Base-by-base conservation (phyloP, 306 rosid species). In the Rosa rugosa region DNA sequence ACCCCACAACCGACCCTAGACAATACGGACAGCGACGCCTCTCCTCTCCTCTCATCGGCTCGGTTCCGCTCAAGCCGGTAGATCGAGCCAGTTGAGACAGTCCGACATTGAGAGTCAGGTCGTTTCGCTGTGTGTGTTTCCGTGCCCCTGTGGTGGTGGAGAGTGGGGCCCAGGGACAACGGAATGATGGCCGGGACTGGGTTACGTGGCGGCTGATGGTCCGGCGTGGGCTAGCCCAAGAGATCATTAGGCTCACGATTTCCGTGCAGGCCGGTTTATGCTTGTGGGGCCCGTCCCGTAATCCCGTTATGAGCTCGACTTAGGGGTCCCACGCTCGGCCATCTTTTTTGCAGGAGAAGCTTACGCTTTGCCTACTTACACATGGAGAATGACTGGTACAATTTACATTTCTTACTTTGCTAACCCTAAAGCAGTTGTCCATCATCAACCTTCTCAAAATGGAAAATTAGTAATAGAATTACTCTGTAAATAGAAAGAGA, bases 1-100 rank as follows among this genome's bases (percentile, higher is more conserved):
- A 84, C 23, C 88, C 92, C 88, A 56, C 80, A 76, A 89, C 94
- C 96, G 89, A 84, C 96, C 92, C 71, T 51, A 64, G 44, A 80
- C 85, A 76, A 80, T 87, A 90, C 93, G 95, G 36, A 90, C 25
- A 72, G 87, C 5, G 92, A 91, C 97, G 74, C 82, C 84, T 88
- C 97, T 85, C 97, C 84, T 88, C 97, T 85, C 97, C 97, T 87
- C 98, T 97, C 85, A 88, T 25, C 22, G 11, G 54, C 68, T 46
- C 76, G 65, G 81, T n/a, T n/a, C n/a, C n/a, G n/a, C 83, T 73
- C 56, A 44, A 44, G 46, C 46, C 46, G 46, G 11, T 44, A 0
- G 10, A 44, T 44, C 46, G 2, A 44, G 69, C 65, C 63, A 62
- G 71, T 64, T 73, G 38, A 31, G 54, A 59, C 78, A 16, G 56